Evolutionary conservation across 306 rosid species (phyloP), one percentile per base, ranked within the genome.

Genomic region (Inga leiocalycina): DNA sequence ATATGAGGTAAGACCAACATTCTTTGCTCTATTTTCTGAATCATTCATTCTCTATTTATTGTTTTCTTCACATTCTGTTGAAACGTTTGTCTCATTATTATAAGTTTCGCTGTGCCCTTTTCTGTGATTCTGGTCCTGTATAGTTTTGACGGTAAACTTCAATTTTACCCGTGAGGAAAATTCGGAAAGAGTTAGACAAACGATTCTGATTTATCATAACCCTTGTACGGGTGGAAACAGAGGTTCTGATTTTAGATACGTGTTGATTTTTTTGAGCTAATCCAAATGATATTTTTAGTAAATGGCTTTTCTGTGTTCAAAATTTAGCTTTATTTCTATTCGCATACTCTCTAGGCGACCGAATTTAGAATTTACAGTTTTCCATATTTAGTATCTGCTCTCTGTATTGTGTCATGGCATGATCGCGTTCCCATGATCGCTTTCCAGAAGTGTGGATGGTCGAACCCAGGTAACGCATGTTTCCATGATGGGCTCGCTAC

Each of bases 1-100:
- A 14, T 24, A 72, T 72, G 76, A 72, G 76, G 76, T 46, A 24
- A 72, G 8, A 24, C 76, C 76, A 17, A 48, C 17, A 19, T 70
- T 48, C 34, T 39, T 45, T 39, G 74, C 7, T 39, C 30, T 10
- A 1, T 20, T 19, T 39, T n/a, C 4, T 15, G 19, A 69, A 41
- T n/a, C 34, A 41, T 5, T 52, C 67, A 3, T 66, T 19, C 5
- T 6, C 6, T 43, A 32, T 45, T n/a, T 75, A 9, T 27, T 24
- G 39, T 7, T 37, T 74, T 79, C 7, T 4, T 30, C 27, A 19
- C 4, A 44, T 1, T 56, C 10, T 48, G 27, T 37, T 46, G 68
- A 27, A 15, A 39, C 71, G 10, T 3, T 56, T 48, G 39, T 30
- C 2, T 17, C 59, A 52, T 52, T 17, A 52, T 52, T 17, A 1